A percentile compares a stretch with the other conserved stretches of the same genome.
Evolutionary conservation across 208 protist species (phyloP).

Genomic region (Leptomonas seymouri): DNA sequence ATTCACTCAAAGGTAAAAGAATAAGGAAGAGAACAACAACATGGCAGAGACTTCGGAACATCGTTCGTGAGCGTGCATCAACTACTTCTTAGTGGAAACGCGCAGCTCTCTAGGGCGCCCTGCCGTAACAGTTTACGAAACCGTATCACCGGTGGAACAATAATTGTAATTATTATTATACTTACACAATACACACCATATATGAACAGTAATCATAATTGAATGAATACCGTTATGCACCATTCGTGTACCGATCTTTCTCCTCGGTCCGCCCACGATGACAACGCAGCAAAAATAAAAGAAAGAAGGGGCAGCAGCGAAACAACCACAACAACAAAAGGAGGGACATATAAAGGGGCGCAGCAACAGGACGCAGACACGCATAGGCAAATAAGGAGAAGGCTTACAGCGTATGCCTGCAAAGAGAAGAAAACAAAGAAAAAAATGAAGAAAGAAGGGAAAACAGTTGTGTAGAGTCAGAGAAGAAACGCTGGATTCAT

Average conservation of each 20-base stretch:
- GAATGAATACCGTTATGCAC: conserved; percentile 9
- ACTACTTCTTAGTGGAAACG: background rate
- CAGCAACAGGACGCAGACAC: no score
- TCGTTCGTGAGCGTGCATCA: background rate
- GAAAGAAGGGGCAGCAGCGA: no score
- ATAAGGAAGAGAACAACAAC: background rate
- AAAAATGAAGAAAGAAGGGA: background rate
- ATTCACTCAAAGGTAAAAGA: background rate
- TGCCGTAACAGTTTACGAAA: no score
- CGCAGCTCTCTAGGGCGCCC: background rate
- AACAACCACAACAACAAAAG: no score
- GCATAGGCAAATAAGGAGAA: no score
- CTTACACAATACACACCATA: no score
- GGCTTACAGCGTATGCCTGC: no score
- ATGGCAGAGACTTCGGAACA: background rate
- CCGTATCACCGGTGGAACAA: no score
- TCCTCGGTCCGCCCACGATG: background rate
- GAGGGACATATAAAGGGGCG: no score
- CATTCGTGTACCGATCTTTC: conserved; percentile 2
- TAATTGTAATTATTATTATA: no score
- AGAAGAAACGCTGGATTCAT: no score
- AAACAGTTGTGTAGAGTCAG: background rate
- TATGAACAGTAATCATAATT: no score
- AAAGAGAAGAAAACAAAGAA: background rate
- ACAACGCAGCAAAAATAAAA: background rate